Evolutionary conservation across 352 stramenopile species (phyloP), one percentile per base, ranked within the genome.

Genomic region (Globisporangium nagaii): DNA sequence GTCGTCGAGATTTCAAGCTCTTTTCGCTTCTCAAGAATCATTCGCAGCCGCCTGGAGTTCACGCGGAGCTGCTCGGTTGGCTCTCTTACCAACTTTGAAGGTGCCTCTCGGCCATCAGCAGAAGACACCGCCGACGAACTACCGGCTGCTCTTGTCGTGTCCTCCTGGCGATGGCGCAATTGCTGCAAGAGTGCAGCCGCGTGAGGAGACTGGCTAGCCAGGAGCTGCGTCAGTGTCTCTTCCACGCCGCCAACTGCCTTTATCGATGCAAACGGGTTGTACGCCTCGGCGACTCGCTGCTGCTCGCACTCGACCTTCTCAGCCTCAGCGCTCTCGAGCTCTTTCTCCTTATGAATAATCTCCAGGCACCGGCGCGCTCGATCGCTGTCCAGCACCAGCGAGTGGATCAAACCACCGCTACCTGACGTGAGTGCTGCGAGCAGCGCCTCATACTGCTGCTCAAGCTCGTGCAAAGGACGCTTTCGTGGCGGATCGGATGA

Each of bases 191-290:
- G 63, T 39, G 67, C 41, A 1, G 49, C 32, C 0, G 56, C 49
- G 10, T 63, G 66, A 9, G 64, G 64, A 0, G 66, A 57, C 27
- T 77, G 66, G n/a, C 58, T 31, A 3, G 10, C 25, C 13, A 86
- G 52, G 24, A 82, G 49, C 28, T 60, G 69, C 0, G 31, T 64
- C 3, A 88, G 27, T 1, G 66, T 71, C 30, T 83, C 65, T 20
- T 86, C 77, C 1, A 88, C 69, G 0, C 77, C 77, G 32, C 77
- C 77, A 4, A 54, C 56, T 25, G 55, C 45, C 59, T 84, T 86
- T 45, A 88, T 86, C 1, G 59, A 55, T 13, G 71, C 62, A 20
- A 88, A 88, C 7, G 77, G 77, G 31, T 86, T 75, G 48, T 86
- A 86, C 4, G 64, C 67, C 27, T 17, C 58, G 42, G 54, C 47